Base-by-base conservation (phyloP, 371 early-diverging fungal species). In the Apophysomyces sp. region DNA sequence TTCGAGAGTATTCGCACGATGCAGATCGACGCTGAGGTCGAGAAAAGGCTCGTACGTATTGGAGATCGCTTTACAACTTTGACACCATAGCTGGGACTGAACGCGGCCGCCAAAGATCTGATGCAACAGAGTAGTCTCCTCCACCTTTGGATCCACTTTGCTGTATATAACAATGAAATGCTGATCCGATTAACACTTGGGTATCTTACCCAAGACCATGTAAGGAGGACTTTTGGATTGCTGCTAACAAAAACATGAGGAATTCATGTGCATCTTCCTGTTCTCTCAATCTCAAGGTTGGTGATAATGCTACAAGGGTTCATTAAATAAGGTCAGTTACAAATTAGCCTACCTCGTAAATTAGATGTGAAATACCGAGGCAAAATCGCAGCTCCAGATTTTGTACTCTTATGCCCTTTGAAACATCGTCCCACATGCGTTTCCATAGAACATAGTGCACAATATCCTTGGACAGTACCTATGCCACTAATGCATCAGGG, bases 251-350 rank as follows among this genome's bases (percentile, higher is more conserved):
- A 58, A 86, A 84, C 49, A 93, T 78, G 27, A 92, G 72, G 61
- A 95, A 93, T 75, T 96, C 97, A 70, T 96, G 95, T 6, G 95
- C 85, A 64, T 96, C 97, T 60, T 95, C 97, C 69, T 96, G 95
- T 15, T 91, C 70, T 13, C 94, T 93, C 3, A 91, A 65, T 16
- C 87, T 80, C 74, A 96, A 83, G 37, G 88, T 89, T 62, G 83
- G 86, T 36, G 93, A 92, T 15, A 96, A 84, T 18, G 75, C 80
- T 81, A 63, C 30, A 57, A 30, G 24, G 30, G 31, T 49, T 36
- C 31, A 32, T 16, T 51, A 49, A 52, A 18, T 32, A 39, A 30
- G 7, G 30, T 16, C n/a, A n/a, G n/a, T 11, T 5, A 32, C 16
- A 15, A 31, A 7, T 12, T 13, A 27, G 61, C 74, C 63, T 79